Evolutionary conservation across 495 filamentous ascomycete species (phyloP).

Genomic region (Daldinia bambusicola): DNA sequence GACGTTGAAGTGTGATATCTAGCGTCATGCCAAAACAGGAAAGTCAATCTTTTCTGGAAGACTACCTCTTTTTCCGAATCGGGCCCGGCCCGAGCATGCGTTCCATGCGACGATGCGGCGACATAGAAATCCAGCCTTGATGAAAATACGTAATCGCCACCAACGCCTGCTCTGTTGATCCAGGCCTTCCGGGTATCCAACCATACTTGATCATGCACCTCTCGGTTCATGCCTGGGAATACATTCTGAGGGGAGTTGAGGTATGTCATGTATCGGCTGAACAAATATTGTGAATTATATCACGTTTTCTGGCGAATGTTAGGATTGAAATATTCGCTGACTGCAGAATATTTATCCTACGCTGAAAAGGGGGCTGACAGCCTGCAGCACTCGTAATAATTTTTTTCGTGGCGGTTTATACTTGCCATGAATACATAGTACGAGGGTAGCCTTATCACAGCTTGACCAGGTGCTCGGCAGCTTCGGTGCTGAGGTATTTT

Average conservation of each 20-base stretch:
- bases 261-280: too few species aligned
- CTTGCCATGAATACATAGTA: conserved; percentile 24
- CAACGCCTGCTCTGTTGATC: conserved; percentile 16
- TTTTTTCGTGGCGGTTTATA: conserved; percentile 15
- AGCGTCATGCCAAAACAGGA: conserved; percentile 22
- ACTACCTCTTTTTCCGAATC: conserved; percentile 19
- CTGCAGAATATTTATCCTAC: conserved; percentile 29
- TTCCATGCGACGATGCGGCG: conserved; percentile 22
- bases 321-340: conserved; percentile 26
- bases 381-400: conserved; percentile 5
- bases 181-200: conserved; percentile 21
- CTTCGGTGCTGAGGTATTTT: conserved; percentile 13
- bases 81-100: conserved; percentile 22
- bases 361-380: conserved; percentile 42
- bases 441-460: conserved; percentile 22
- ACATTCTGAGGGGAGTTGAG: conserved; percentile 1
- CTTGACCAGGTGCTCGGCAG: conserved; percentile 2
- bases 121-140: not conserved
- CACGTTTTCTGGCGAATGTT: not conserved
- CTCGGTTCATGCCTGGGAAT: conserved; percentile 32
- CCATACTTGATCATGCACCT: conserved; percentile 18
- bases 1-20: conserved; percentile 7
- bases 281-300: not conserved
- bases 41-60: conserved; percentile 29
- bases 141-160: conserved; percentile 23